Conservation (phyloP, 352 stramenopile genomes). For the Blastocystis sp. region DNA sequence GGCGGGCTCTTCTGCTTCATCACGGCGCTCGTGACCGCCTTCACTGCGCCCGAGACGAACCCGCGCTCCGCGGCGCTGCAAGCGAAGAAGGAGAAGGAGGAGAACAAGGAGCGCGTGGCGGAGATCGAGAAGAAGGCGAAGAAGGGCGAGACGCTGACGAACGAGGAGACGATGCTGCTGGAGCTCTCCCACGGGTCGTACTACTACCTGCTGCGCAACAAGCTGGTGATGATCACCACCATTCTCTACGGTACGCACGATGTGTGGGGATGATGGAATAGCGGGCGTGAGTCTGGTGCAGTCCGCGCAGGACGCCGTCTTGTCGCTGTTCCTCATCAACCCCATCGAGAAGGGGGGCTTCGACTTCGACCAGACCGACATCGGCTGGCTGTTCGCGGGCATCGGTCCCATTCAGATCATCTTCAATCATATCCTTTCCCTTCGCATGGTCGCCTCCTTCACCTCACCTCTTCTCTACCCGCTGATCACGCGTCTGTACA, state of each 20-base stretch:
- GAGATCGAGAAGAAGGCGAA: not conserved
- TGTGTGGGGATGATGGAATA: no score
- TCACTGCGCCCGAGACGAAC: constrained; percentile 24
- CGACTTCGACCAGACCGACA: constrained; percentile 63
- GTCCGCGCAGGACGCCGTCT: constrained; percentile 36
- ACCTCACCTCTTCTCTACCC: constrained; percentile 62
- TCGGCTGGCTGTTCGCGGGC: constrained; percentile 63
- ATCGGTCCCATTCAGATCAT: constrained; percentile 64
- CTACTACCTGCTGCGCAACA: constrained; percentile 23
- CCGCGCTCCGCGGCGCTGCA: not conserved
- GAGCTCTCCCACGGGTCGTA: constrained; percentile 34
- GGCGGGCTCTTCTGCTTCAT: constrained; percentile 17
- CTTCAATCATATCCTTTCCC: no score
- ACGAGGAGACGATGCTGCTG: constrained; percentile 41
- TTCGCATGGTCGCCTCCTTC: no score
- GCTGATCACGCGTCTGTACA: not conserved
- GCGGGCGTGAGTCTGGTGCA: no score
- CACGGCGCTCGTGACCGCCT: constrained; percentile 25
- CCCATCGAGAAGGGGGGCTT: constrained; percentile 36
- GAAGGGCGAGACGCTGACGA: not conserved
- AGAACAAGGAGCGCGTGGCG: constrained; percentile 10
- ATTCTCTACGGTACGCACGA: constrained; percentile 6
- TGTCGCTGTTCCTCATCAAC: constrained; percentile 62
- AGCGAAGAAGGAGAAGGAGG: constrained; percentile 25
- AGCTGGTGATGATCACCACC: constrained; percentile 22